Base-by-base conservation (phyloP, 257 asterid genomes). In the Marsdenia floribunda region DNA sequence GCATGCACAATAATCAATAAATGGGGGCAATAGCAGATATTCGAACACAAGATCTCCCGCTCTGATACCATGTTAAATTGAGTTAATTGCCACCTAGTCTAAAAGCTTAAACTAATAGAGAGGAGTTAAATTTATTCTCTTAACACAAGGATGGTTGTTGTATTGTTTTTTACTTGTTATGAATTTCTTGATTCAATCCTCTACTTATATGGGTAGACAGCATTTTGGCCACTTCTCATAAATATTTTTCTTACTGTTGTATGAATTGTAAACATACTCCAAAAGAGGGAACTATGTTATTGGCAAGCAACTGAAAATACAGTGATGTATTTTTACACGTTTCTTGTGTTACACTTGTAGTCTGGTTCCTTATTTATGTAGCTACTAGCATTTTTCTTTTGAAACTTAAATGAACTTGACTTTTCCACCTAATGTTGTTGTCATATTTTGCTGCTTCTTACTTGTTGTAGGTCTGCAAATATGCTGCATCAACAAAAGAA, bases 401-500 rank as follows among this genome's bases (percentile, higher is more conserved):
- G 38, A 35, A 54, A 24, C 65, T 40, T 57, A 26, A 55, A 21
- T 38, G 15, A 37, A 46, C 33, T n/a, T 33, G 8, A 19, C 49
- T 61, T 66, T 68, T 53, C 33, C 22, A 14, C 67, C 78, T 4
- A 47, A 75, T 15, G 21, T 6, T 72, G 33, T 33, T 46, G 42
- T 71, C 19, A 19, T 24, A 19, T 71, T n/a, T 21, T 54, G 49
- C 22, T 66, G 68, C 54, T n/a, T 40, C 16, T 22, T 38, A 68
- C 57, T 76, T 76, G 47, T 83, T 77, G n/a, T 81, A 92, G 96
- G 96, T 90, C 15, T 89, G 93, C 86, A 87, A 85, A 79, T 83
- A 90, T 87, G 98, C 97, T 60, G 97, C 98, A 54, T 78, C 77
- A 42, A 88, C 96, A 55, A 92, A 92, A 86, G 97, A 90, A 88